Conservation (phyloP, 2,329 filamentous ascomycete genomes). For the Leptographium lundbergii region DNA sequence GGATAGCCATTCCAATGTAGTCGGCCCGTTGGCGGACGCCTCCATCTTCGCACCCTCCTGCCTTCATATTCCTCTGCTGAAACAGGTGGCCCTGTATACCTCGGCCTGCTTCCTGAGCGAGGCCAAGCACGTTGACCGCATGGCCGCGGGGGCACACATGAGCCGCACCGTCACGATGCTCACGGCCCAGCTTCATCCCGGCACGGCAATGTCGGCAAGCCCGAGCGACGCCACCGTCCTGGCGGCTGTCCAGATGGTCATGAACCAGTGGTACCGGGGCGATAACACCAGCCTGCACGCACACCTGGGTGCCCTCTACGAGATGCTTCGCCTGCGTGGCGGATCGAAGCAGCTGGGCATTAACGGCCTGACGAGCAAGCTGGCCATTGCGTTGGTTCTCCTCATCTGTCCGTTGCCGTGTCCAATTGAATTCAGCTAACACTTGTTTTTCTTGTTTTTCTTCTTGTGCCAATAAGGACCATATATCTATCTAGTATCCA, state of each 20-base stretch:
- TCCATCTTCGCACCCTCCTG: conserved; percentile 34
- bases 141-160: conserved; percentile 29
- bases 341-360: conserved; percentile 32
- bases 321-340: conserved; percentile 34
- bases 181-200: conserved; percentile 30
- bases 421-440: neutral
- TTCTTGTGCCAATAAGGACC: neutral
- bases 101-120: conserved; percentile 39
- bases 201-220: neutral
- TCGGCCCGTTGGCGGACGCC: conserved; percentile 26
- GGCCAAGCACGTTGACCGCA: conserved; percentile 31
- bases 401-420: neutral
- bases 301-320: conserved; percentile 33
- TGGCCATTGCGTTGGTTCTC: conserved; percentile 31
- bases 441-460: no score
- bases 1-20: conserved; percentile 31
- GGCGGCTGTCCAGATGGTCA: conserved; percentile 33
- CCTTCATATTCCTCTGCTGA: conserved; percentile 35
- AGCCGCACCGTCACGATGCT: conserved; percentile 30
- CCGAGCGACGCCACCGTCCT: conserved; percentile 32
- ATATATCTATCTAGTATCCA: conserved; percentile 7
- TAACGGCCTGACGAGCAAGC: conserved; percentile 33
- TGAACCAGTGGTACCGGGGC: conserved; percentile 44
- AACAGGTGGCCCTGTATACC: conserved; percentile 36
- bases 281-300: conserved; percentile 29